Percentiles rank a stretch among this genome's conserved stretches.
Evolutionary conservation across 2,329 filamentous ascomycete genomes (phyloP).

Genomic region (Fusarium buharicum): DNA sequence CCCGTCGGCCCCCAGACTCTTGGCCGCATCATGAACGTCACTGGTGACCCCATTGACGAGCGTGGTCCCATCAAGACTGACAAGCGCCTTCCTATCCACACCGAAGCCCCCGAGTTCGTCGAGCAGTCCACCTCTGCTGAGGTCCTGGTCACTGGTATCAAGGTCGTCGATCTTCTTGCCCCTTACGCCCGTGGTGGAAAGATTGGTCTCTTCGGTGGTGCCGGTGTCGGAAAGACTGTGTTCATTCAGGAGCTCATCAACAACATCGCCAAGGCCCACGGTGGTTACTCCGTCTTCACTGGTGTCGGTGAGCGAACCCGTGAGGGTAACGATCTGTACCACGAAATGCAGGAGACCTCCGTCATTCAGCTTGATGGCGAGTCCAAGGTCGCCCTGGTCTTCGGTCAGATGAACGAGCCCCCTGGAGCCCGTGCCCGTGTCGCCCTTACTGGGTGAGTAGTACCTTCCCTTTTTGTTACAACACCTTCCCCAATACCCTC

Average conservation of each 20-base stretch:
- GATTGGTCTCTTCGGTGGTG: slow-evolving; percentile 99
- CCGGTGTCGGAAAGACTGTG: slow-evolving; percentile 99
- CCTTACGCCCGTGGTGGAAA: slow-evolving; percentile 99
- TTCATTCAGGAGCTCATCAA: slow-evolving; percentile 99
- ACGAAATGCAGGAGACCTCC: slow-evolving; percentile 99
- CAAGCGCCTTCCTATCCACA: slow-evolving; percentile 91
- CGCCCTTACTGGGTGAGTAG: slow-evolving; percentile 79
- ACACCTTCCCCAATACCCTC: background rate
- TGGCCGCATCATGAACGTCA: slow-evolving; percentile 99
- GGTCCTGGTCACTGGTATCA: slow-evolving; percentile 99
- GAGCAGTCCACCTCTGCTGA: slow-evolving; percentile 97
- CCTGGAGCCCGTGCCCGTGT: slow-evolving; percentile 99
- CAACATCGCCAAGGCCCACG: slow-evolving; percentile 99
- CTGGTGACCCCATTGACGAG: slow-evolving; percentile 99
- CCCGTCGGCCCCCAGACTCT: slow-evolving; percentile 93
- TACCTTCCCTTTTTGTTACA: background rate
- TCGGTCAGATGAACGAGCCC: slow-evolving; percentile 99
- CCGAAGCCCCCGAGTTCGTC: slow-evolving; percentile 89
- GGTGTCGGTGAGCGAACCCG: slow-evolving; percentile 99
- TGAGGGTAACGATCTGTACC: slow-evolving; percentile 99
- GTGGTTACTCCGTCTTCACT: slow-evolving; percentile 99
- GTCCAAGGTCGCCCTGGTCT: slow-evolving; percentile 98
- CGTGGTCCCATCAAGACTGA: slow-evolving; percentile 95
- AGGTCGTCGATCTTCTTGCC: slow-evolving; percentile 98
- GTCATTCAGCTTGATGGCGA: slow-evolving; percentile 99